These are phyloP conservation scores for Stentor roeselii DNA, from an alignment of 73 alveolate species.

Conservation along the genomic window DNA sequence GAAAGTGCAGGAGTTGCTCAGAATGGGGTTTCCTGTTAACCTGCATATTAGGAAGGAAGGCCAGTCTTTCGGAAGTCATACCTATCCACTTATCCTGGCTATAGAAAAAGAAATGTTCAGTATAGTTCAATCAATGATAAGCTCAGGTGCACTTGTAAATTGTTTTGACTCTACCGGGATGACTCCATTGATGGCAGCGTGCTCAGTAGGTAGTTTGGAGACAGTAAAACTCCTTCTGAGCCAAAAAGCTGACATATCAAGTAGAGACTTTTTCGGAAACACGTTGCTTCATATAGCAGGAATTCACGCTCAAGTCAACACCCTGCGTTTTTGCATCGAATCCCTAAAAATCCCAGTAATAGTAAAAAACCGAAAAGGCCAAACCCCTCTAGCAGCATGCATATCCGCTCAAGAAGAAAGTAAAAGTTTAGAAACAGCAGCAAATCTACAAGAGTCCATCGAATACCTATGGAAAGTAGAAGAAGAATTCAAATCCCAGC, in stretches of 20 bases:
- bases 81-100: slow-evolving; percentile 23
- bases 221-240: neutral
- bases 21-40: neutral
- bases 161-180: slow-evolving; percentile 1
- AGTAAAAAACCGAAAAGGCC: slow-evolving; percentile 3
- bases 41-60: neutral
- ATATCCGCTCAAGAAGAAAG: neutral
- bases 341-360: neutral
- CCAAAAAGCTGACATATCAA: neutral
- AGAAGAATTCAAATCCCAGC: slow-evolving; percentile 6
- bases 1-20: neutral
- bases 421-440: neutral
- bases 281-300: slow-evolving; percentile 15
- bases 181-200: neutral
- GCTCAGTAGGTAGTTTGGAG: neutral
- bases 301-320: neutral
- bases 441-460: neutral
- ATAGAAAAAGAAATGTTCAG: neutral
- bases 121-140: neutral
- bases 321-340: neutral
- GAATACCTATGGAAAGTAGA: neutral
- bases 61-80: neutral
- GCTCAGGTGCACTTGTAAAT: neutral
- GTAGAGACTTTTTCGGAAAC: neutral
- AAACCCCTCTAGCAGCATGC: neutral